phyloP scores from a whole-genome alignment of 2,329 filamentous ascomycete genomes.

The Nigrospora osmanthi region DNA sequence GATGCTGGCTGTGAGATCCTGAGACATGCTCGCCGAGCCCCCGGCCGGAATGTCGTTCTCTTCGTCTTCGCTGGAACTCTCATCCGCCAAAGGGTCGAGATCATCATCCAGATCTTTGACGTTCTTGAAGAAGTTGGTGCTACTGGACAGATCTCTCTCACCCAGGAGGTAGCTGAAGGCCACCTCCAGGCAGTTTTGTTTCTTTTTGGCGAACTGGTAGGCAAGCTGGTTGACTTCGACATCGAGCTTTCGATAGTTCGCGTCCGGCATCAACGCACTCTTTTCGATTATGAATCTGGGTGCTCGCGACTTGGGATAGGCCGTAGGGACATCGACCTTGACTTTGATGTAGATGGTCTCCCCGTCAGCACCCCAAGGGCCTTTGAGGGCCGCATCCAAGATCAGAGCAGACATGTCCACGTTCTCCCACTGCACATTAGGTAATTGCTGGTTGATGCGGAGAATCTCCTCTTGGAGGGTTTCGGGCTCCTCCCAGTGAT shows the following conservation, averaged over 20 bases:
- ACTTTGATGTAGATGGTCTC: constrained; percentile 55
- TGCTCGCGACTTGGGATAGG: constrained; percentile 49
- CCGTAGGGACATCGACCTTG: constrained; percentile 49
- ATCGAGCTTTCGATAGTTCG: constrained; percentile 44
- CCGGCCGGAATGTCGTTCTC: constrained; percentile 49
- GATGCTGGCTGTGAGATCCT: constrained; percentile 47
- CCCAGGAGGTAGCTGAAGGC: constrained; percentile 57
- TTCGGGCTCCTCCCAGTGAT: constrained; percentile 53
- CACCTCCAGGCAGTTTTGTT: constrained; percentile 55
- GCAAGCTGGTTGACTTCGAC: constrained; percentile 50
- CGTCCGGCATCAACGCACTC: constrained; percentile 52
- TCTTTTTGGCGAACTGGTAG: constrained; percentile 44
- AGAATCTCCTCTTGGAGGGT: constrained; percentile 58
- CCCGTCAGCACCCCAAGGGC: constrained; percentile 52
- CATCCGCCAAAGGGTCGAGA: constrained; percentile 52
- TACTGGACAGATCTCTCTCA: constrained; percentile 52
- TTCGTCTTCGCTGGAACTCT: constrained; percentile 80
- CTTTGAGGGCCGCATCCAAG: constrained; percentile 53
- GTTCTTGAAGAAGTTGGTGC: constrained; percentile 54
- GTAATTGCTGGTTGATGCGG: constrained; percentile 52
- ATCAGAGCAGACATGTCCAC: constrained; percentile 55
- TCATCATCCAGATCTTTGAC: constrained; percentile 56
- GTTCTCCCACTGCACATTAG: constrained; percentile 57
- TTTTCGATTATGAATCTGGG: constrained; percentile 55
- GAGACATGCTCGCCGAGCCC: constrained; percentile 52